A percentile compares a stretch with the other conserved stretches of the same genome.
These are phyloP conservation scores for Potentilla sterilis DNA, from an alignment of 306 rosid genomes.

Conservation along the genomic window DNA sequence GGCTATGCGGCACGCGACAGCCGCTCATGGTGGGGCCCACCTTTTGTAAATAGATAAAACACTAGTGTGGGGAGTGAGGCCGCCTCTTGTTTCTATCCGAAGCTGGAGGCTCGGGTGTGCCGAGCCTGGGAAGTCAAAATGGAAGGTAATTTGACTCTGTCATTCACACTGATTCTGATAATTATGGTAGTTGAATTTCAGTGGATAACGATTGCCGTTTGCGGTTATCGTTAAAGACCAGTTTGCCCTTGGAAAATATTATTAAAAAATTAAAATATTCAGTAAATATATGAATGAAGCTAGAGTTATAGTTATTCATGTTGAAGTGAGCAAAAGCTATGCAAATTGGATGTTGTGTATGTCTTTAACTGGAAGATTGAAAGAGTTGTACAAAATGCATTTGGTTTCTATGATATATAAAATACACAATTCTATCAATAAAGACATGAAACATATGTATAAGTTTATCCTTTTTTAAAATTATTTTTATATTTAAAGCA, in stretches of 20 bases:
- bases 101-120: conserved; percentile 26
- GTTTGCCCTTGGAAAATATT: not conserved
- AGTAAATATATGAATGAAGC: no score
- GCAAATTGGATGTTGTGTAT: no score
- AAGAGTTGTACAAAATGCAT: no score
- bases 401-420: no score
- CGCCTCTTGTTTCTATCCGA: not conserved
- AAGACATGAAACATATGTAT: no score
- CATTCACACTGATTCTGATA: not conserved
- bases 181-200: not conserved
- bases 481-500: no score
- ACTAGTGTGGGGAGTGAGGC: not conserved
- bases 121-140: conserved; percentile 17
- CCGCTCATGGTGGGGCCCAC: conserved; percentile 65
- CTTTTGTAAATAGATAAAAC: conserved; percentile 5
- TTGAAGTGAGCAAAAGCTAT: no score
- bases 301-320: no score
- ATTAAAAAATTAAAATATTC: no score
- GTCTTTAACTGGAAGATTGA: no score
- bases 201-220: not conserved
- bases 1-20: conserved; percentile 85
- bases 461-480: no score
- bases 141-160: not conserved
- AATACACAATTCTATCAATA: no score
- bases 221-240: not conserved